Percentiles rank a stretch among this genome's conserved stretches.
These are phyloP conservation scores for Fistulinella prunicolor DNA, from an alignment of 768 basidiomycete species.

Conservation along the genomic window DNA sequence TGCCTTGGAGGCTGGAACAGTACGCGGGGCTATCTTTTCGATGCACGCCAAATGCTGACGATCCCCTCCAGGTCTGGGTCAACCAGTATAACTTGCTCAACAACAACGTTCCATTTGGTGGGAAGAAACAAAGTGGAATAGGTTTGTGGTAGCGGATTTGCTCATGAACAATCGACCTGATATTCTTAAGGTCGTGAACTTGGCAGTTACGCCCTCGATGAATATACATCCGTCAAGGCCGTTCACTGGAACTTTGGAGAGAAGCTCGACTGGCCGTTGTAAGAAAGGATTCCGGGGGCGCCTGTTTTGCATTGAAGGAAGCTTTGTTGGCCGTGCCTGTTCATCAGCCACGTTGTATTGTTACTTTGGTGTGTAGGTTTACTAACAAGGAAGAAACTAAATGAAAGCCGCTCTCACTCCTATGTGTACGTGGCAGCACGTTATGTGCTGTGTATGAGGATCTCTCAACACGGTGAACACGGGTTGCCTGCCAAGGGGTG, in stretches of 20 bases:
- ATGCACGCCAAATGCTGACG: constrained; percentile 5
- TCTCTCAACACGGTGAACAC: constrained; percentile 1
- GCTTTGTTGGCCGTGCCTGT: not conserved
- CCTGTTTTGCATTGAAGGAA: not conserved
- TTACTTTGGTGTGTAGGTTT: constrained; percentile 19
- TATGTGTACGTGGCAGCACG: constrained; percentile 2
- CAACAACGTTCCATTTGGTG: constrained; percentile 93
- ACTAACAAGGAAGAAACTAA: constrained; percentile 2
- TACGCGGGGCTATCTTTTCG: constrained; percentile 33
- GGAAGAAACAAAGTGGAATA: constrained; percentile 90
- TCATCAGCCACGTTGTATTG: constrained; percentile 6
- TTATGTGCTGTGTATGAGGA: not conserved
- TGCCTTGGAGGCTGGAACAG: constrained; percentile 86
- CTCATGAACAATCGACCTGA: constrained; percentile 8
- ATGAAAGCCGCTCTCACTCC: constrained; percentile 11
- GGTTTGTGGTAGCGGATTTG: constrained; percentile 38
- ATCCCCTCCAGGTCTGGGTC: constrained; percentile 68
- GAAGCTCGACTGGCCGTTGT: constrained; percentile 76
- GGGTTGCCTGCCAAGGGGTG: not conserved
- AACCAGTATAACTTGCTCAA: constrained; percentile 84
- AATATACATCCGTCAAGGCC: constrained; percentile 80
- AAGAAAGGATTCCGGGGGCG: constrained; percentile 5
- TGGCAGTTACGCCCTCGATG: constrained; percentile 79
- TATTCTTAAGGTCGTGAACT: constrained; percentile 70
- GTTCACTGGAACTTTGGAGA: constrained; percentile 89